Evolutionary conservation across 768 basidiomycete species (phyloP), one percentile per base, ranked within the genome.

Genomic region (Mycena rosella): DNA sequence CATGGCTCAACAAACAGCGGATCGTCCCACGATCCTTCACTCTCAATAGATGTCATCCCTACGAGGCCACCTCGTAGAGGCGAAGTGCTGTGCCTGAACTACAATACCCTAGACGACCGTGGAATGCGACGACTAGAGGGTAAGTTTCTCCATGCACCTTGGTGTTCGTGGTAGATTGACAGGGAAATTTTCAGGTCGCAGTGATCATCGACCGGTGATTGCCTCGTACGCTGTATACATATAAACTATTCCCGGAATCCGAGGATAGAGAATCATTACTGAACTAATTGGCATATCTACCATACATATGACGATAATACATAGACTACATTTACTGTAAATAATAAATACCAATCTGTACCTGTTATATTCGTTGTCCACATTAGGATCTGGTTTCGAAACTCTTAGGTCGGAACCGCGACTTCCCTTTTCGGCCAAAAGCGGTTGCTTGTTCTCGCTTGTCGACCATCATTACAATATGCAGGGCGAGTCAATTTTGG

Each of bases 191-290:
- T 0, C 34, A 76, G 94, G 92, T 18, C 85, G 91, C 47, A 92
- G 91, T 70, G 94, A 96, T 76, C 94, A 96, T 75, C 81, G 94
- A 40, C 94, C 94, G 0, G 94, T 96, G n/a, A 88, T 94, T 67
- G 92, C 92, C 61, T 86, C 87, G 26, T 95, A 92, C 74, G 87
- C 87, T 45, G 82, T 92, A 56, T 93, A 91, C 78, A 70, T 92
- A 34, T 91, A 74, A 80, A 32, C 32, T 69, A 52, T 32, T 22
- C 8, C n/a, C n/a, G n/a, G n/a, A n/a, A n/a, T n/a, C n/a, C n/a
- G n/a, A n/a, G 53, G 45, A 64, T 40, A 27, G 56, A 38, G 40
- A 52, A 49, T 57, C 22, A 47, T 38, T 58, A 42, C 38, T 40
- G 22, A 52, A 65, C 42, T 58, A 65, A 65, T 65, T 34, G 22